A percentile compares a stretch with the other conserved stretches of the same genome.
phyloP scores from a whole-genome alignment of 805 yeast species.

The Starmerella asiatica region DNA sequence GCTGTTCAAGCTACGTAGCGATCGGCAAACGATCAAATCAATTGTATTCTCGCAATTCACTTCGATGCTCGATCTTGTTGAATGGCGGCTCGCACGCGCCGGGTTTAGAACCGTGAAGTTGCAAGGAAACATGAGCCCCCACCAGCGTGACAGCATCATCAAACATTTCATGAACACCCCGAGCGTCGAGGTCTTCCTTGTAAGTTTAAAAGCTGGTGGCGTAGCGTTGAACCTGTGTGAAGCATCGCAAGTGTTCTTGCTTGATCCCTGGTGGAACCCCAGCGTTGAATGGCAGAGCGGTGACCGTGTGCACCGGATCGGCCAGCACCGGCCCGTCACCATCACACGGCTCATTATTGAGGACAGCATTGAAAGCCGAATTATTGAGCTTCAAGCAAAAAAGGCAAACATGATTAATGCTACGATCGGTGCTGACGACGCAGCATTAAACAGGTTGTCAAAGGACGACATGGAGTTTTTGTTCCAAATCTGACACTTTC shows the following conservation, averaged over 20 bases:
- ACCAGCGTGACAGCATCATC: constrained; percentile 84
- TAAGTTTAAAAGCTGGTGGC: constrained; percentile 96
- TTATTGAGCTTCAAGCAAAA: constrained; percentile 89
- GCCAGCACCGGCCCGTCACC: constrained; percentile 86
- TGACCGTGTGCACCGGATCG: constrained; percentile 95
- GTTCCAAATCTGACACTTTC: constrained; percentile 49
- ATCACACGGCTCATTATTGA: constrained; percentile 88
- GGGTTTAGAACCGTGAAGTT: constrained; percentile 89
- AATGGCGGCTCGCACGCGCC: constrained; percentile 88
- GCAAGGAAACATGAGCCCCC: constrained; percentile 95
- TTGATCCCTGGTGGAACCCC: constrained; percentile 99
- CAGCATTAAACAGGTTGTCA: constrained; percentile 74
- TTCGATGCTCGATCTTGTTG: constrained; percentile 87
- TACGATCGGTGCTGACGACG: constrained; percentile 82
- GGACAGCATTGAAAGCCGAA: constrained; percentile 92
- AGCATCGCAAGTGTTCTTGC: constrained; percentile 86
- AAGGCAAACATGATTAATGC: constrained; percentile 98
- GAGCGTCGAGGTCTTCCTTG: constrained; percentile 82
- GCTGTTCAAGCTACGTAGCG: constrained; percentile 71
- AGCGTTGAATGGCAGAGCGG: constrained; percentile 97
- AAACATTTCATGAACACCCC: constrained; percentile 86
- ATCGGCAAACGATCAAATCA: constrained; percentile 77
- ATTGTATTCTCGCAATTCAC: constrained; percentile 97
- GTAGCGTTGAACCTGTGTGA: constrained; percentile 93
- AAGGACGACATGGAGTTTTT: constrained; percentile 92